These are phyloP conservation scores for Marasmius fiardii DNA, from an alignment of 1,284 basidiomycete species.

Conservation along the genomic window DNA sequence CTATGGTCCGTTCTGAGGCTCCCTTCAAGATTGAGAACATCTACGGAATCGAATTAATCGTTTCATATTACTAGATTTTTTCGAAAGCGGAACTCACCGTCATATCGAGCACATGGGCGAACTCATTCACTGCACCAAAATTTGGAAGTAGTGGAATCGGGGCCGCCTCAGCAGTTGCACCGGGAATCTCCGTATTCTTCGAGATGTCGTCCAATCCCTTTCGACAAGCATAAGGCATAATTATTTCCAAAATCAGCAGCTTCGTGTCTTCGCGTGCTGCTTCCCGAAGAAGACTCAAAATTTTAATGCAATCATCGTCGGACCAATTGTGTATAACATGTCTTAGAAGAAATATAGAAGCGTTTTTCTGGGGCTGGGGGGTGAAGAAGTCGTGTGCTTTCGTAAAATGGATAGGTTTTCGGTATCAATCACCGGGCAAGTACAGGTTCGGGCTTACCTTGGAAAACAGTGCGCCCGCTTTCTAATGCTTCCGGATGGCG, in stretches of 20 bases:
- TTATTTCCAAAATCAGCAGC: conserved; percentile 12
- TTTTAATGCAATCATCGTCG: conserved; percentile 10
- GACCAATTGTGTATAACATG: conserved; percentile 19
- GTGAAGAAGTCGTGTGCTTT: conserved; percentile 12
- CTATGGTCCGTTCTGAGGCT: background rate
- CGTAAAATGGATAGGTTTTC: no score
- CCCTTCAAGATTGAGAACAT: background rate
- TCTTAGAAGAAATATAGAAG: conserved; percentile 13
- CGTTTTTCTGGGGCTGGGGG: conserved; percentile 6
- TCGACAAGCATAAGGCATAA: conserved; percentile 19
- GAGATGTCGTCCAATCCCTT: background rate
- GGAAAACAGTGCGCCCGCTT: conserved; percentile 11
- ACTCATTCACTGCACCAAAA: conserved; percentile 19
- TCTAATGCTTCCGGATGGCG: conserved; percentile 11
- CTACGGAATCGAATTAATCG: background rate
- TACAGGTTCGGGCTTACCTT: conserved; percentile 12
- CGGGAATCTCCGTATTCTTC: background rate
- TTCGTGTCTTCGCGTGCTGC: conserved; percentile 5
- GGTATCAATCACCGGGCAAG: background rate
- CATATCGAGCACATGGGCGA: conserved; percentile 20
- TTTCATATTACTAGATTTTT: no score
- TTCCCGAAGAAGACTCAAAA: conserved; percentile 11
- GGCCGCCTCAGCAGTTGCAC: conserved; percentile 8
- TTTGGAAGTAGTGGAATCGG: conserved; percentile 21
- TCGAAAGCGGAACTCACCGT: conserved; percentile 12